A percentile compares a stretch with the other conserved stretches of the same genome.
Evolutionary conservation across 345 rosid genomes (phyloP).

Genomic region (Trapa incisa): DNA sequence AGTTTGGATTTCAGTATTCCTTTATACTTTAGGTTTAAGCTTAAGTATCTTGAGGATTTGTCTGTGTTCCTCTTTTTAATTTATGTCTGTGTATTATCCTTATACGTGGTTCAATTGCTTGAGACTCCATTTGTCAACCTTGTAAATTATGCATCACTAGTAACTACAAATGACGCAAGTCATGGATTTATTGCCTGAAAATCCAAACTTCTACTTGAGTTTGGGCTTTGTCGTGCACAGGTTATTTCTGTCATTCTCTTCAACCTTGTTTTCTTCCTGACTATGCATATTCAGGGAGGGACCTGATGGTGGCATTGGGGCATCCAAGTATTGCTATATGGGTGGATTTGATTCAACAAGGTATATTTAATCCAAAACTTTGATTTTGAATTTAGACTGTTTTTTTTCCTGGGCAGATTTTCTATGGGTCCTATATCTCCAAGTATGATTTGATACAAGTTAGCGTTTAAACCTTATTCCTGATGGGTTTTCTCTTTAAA

Average conservation of each 20-base stretch:
- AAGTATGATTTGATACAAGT: background rate
- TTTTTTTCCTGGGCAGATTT: background rate
- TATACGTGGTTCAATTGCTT: constrained; percentile 81
- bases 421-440: background rate
- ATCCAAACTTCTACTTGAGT: constrained; percentile 71
- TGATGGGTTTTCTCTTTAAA: background rate
- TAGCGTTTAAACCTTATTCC: background rate
- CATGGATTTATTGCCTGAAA: constrained; percentile 92
- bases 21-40: background rate
- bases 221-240: constrained; percentile 98
- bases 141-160: constrained; percentile 75
- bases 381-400: background rate
- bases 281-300: constrained; percentile 30
- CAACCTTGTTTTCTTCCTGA: constrained; percentile 1
- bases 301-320: constrained; percentile 89
- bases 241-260: constrained; percentile 22
- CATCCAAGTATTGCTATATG: constrained; percentile 82
- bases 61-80: background rate
- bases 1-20: background rate
- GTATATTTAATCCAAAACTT: constrained; percentile 18
- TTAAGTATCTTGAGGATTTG: background rate
- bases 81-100: background rate
- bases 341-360: constrained; percentile 99
- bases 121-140: constrained; percentile 91
- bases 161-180: constrained; percentile 91